Percentiles rank a stretch among this genome's conserved stretches.
These are phyloP conservation scores for Cercospora sp. DNA, from an alignment of 2,329 filamentous ascomycete genomes.

Conservation along the genomic window DNA sequence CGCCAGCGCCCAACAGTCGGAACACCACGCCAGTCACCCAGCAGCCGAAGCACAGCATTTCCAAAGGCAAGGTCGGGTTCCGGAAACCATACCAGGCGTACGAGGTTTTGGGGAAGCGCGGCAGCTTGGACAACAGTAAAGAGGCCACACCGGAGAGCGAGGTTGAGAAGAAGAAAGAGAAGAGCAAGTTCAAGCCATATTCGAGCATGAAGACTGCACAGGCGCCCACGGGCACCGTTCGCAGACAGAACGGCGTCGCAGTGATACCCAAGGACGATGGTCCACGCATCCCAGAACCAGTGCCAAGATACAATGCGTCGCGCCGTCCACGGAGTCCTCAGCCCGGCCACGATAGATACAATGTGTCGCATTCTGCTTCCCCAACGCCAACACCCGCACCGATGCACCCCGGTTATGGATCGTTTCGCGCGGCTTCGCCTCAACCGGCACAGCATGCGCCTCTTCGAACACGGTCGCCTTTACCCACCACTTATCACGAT, in stretches of 20 bases:
- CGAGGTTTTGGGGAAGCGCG: constrained; percentile 36
- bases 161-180: constrained; percentile 36
- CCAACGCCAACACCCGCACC: constrained; percentile 41
- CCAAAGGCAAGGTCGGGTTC: constrained; percentile 58
- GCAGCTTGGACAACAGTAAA: constrained; percentile 32
- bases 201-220: constrained; percentile 53
- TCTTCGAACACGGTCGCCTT: constrained; percentile 46
- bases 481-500: constrained; percentile 39
- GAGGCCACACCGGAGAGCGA: constrained; percentile 36
- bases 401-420: constrained; percentile 34
- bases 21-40: constrained; percentile 52
- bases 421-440: constrained; percentile 32
- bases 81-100: constrained; percentile 67
- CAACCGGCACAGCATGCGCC: constrained; percentile 31
- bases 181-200: constrained; percentile 49
- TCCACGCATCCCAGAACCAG: constrained; percentile 37
- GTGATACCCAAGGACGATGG: constrained; percentile 29
- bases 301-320: constrained; percentile 31
- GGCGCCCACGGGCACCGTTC: constrained; percentile 37
- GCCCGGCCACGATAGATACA: constrained; percentile 23
- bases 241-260: constrained; percentile 26
- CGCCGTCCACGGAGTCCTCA: constrained; percentile 30
- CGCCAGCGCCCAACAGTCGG: constrained; percentile 64
- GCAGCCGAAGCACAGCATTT: constrained; percentile 55
- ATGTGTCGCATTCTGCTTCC: constrained; percentile 40